Evolutionary conservation across 1,139 yeast genomes (phyloP), one percentile per base, ranked within the genome.

Genomic region (Pichia inconspicua): DNA sequence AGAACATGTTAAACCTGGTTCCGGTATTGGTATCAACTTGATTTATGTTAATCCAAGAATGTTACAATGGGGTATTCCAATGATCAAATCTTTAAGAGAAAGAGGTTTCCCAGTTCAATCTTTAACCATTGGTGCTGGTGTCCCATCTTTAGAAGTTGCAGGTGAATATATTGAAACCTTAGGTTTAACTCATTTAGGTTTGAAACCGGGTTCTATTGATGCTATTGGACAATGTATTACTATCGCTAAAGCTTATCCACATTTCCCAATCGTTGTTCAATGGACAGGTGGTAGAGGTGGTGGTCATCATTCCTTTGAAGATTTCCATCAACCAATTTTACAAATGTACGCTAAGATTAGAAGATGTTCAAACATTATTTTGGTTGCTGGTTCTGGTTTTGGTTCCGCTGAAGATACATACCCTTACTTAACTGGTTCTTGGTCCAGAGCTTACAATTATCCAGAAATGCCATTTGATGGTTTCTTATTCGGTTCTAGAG

Each of bases 231-330:
- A 85, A 68, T 88, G 82, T 56, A 82, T 92, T 60, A 72, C 84
- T 52, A 92, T 92, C 65, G 98, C 99, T 46, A 89, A 87, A 67
- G 90, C 95, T 47, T 95, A 90, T 71, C 98, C 98, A 58, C 72
- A 67, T 53, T 92, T 94, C 89, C 98, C 98, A 57, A 87, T 92
- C 63, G 90, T 92, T 50, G 74, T 92, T 61, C 98, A 92, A 76
- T 92, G 99, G 99, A 92, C 99, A 55, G 98, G 97, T 78, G 99
- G 99, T 68, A 90, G 99, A 79, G 99, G 97, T 73, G 99, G 99
- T 78, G 99, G 99, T 65, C 99, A 92, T 69, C 99, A 92, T 71
- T 90, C 97, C 50, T 92, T 82, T 66, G 99, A 92, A 75, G 98
- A 92, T 72, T 89, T 90, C 94, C 98, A 92, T 69, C 92, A 90